Conservation (phyloP, 2,329 filamentous ascomycete genomes). For the Aspergillus quadrilineatus region DNA sequence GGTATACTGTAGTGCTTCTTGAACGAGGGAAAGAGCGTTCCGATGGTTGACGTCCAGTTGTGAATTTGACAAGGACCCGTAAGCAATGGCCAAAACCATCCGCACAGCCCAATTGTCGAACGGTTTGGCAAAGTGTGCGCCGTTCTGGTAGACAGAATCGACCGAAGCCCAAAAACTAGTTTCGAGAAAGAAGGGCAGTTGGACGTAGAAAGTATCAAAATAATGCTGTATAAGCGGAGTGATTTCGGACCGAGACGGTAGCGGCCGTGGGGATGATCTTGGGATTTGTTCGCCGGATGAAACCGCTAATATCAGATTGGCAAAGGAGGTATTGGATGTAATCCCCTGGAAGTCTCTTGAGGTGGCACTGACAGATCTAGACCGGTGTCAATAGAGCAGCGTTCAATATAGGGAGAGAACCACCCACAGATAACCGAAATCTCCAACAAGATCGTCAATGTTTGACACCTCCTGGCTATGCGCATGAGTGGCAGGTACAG, state of each 20-base stretch:
- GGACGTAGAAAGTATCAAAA: slow-evolving; percentile 73
- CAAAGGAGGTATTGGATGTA: slow-evolving; percentile 86
- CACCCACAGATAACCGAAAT: slow-evolving; percentile 83
- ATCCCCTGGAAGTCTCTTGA: slow-evolving; percentile 91
- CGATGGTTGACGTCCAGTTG: slow-evolving; percentile 64
- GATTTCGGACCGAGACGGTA: slow-evolving; percentile 71
- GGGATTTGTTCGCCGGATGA: slow-evolving; percentile 72
- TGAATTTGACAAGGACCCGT: slow-evolving; percentile 67
- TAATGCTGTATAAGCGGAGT: slow-evolving; percentile 76
- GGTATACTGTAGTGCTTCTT: slow-evolving; percentile 70
- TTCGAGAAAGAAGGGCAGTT: slow-evolving; percentile 82
- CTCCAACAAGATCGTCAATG: slow-evolving; percentile 87
- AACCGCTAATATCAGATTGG: slow-evolving; percentile 80
- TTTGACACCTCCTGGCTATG: slow-evolving; percentile 71
- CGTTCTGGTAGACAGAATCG: slow-evolving; percentile 75
- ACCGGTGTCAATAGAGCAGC: slow-evolving; percentile 16
- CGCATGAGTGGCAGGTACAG: slow-evolving; percentile 34
- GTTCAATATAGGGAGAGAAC: neutral
- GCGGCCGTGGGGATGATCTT: slow-evolving; percentile 55
- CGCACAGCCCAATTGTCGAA: slow-evolving; percentile 84
- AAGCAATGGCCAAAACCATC: slow-evolving; percentile 84
- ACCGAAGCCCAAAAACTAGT: slow-evolving; percentile 73
- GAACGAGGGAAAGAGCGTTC: slow-evolving; percentile 60
- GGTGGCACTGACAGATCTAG: slow-evolving; percentile 87
- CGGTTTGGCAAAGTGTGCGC: slow-evolving; percentile 59